These are phyloP conservation scores for Martensiomyces pterosporus DNA, from an alignment of 192 early-diverging fungal species.

Conservation along the genomic window DNA sequence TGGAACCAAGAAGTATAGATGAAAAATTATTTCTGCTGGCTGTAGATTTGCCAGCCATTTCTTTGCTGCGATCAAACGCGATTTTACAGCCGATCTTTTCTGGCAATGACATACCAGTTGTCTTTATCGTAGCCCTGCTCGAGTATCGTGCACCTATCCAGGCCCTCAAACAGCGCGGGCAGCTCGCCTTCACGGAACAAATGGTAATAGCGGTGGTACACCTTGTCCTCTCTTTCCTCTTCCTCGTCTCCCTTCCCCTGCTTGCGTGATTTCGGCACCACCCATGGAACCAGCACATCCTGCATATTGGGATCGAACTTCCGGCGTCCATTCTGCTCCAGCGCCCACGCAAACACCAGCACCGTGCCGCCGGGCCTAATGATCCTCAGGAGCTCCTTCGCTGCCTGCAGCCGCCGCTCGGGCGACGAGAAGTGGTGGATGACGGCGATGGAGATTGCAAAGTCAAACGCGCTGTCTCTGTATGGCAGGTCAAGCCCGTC, in stretches of 20 bases:
- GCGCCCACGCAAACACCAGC: conserved; percentile 93
- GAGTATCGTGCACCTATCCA: conserved; percentile 53
- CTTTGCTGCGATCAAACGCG: too few relatives aligned
- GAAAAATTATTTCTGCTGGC: too few relatives aligned
- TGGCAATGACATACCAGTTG: conserved; percentile 87
- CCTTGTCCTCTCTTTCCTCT: conserved; percentile 30
- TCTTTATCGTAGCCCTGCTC: conserved; percentile 89
- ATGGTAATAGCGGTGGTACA: conserved; percentile 85
- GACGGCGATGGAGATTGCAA: conserved; percentile 92
- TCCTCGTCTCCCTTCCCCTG: conserved; percentile 7
- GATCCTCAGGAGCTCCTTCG: conserved; percentile 77
- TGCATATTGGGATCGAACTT: conserved; percentile 75
- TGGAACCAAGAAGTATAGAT: too few relatives aligned
- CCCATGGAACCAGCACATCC: conserved; percentile 95
- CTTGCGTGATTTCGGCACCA: conserved; percentile 54
- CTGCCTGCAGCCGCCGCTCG: conserved; percentile 66
- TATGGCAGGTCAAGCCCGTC: conserved; percentile 79
- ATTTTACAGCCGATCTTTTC: conserved; percentile 39
- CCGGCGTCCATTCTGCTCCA: conserved; percentile 82
- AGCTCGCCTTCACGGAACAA: conserved; percentile 85
- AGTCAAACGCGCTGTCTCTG: conserved; percentile 73
- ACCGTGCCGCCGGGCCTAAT: conserved; percentile 62
- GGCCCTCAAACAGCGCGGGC: conserved; percentile 57
- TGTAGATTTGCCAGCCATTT: too few relatives aligned
- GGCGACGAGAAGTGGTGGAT: conserved; percentile 88